phyloP scores from a whole-genome alignment of 2,329 filamentous ascomycete species.

The Gnomoniopsis sp. region DNA sequence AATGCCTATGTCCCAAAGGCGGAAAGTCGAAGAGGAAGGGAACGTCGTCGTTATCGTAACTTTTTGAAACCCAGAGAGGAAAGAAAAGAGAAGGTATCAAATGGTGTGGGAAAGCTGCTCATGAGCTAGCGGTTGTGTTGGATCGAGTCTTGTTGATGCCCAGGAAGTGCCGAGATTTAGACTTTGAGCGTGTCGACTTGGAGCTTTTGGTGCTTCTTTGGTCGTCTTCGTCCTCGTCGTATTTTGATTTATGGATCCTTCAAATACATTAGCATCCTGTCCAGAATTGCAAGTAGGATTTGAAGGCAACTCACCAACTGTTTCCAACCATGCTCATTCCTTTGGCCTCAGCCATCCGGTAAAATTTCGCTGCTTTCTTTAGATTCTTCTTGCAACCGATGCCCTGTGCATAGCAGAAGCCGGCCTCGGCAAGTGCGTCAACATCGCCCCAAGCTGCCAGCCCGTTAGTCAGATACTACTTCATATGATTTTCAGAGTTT shows the following conservation, averaged over 20 bases:
- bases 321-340: constrained; percentile 98
- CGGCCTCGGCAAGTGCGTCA: constrained; percentile 89
- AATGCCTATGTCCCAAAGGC: constrained; percentile 12
- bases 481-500: background rate
- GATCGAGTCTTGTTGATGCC: constrained; percentile 36
- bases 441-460: constrained; percentile 80
- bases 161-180: constrained; percentile 71
- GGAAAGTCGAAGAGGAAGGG: background rate
- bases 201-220: constrained; percentile 51
- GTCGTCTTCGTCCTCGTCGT: constrained; percentile 61
- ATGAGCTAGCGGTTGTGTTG: constrained; percentile 19
- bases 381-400: constrained; percentile 93
- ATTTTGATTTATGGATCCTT: constrained; percentile 97
- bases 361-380: constrained; percentile 89
- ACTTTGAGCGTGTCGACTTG: constrained; percentile 61
- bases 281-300: background rate
- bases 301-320: constrained; percentile 71
- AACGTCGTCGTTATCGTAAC: background rate
- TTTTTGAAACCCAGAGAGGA: background rate
- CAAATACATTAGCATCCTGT: constrained; percentile 14
- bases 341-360: constrained; percentile 84
- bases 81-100: background rate
- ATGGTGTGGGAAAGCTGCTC: background rate
- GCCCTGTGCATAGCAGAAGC: constrained; percentile 93
- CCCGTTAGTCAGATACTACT: constrained; percentile 21